A percentile compares a stretch with the other conserved stretches of the same genome.
Conservation (phyloP, 2,329 filamentous ascomycete species). For the Colletotrichum tropicale region DNA sequence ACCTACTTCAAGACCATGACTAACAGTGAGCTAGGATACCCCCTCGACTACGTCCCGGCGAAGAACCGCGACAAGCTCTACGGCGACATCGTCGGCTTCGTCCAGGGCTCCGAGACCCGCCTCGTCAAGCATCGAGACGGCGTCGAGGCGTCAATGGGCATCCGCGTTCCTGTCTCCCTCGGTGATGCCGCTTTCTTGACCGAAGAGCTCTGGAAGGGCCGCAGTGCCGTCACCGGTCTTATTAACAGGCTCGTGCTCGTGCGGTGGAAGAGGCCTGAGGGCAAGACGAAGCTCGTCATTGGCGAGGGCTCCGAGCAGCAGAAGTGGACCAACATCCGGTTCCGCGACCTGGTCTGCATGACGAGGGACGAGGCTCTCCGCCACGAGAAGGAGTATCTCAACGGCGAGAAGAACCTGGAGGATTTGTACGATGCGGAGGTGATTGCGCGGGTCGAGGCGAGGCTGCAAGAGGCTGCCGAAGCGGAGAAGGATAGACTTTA, state of each 20-base stretch:
- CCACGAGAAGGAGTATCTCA: slow-evolving; percentile 82
- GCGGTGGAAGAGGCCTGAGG: slow-evolving; percentile 74
- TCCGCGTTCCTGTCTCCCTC: slow-evolving; percentile 79
- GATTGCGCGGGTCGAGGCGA: slow-evolving; percentile 69
- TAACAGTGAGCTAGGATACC: slow-evolving; percentile 67
- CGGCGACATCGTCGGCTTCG: slow-evolving; percentile 75
- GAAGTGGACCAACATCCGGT: slow-evolving; percentile 71
- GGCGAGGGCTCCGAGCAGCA: slow-evolving; percentile 75
- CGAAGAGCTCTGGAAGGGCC: slow-evolving; percentile 86
- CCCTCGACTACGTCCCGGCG: slow-evolving; percentile 79
- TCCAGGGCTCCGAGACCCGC: slow-evolving; percentile 78
- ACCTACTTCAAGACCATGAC: neutral
- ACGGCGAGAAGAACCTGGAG: slow-evolving; percentile 67
- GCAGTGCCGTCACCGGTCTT: slow-evolving; percentile 82
- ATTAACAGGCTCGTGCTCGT: slow-evolving; percentile 80
- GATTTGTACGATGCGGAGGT: slow-evolving; percentile 76
- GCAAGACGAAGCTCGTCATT: slow-evolving; percentile 61
- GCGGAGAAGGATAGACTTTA: slow-evolving; percentile 57
- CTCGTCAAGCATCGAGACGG: slow-evolving; percentile 51
- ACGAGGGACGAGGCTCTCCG: slow-evolving; percentile 85
- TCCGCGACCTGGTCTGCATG: slow-evolving; percentile 84
- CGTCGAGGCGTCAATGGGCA: slow-evolving; percentile 56
- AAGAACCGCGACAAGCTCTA: slow-evolving; percentile 93
- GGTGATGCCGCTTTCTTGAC: slow-evolving; percentile 87
- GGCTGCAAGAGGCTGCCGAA: slow-evolving; percentile 69